Conservation (phyloP, 352 stramenopile genomes). For the Globisporangium cederbergense region DNA sequence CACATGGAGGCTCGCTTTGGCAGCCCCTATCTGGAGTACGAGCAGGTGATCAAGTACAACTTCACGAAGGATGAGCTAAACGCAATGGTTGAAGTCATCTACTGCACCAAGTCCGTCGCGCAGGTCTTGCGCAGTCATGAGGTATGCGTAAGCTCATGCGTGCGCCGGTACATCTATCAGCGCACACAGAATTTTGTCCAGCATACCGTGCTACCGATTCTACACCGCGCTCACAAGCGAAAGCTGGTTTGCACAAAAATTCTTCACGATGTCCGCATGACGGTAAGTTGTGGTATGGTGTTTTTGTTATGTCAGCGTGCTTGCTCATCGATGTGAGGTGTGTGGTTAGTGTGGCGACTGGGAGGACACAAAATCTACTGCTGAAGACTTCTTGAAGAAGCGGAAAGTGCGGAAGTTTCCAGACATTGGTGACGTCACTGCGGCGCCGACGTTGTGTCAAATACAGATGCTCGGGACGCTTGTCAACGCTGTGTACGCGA, state of each 20-base stretch:
- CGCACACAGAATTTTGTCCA: constrained; percentile 72
- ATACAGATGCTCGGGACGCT: constrained; percentile 52
- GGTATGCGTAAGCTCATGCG: constrained; percentile 28
- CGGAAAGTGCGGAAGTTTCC: constrained; percentile 43
- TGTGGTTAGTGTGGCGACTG: constrained; percentile 53
- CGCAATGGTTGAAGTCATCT: constrained; percentile 60
- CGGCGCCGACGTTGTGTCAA: constrained; percentile 33
- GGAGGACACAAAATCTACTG: constrained; percentile 32
- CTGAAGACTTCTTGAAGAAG: constrained; percentile 51
- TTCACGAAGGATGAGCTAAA: constrained; percentile 57
- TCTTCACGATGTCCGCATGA: constrained; percentile 65
- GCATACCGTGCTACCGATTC: constrained; percentile 63
- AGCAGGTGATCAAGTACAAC: constrained; percentile 69
- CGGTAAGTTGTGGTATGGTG: constrained; percentile 29
- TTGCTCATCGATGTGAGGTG: background rate
- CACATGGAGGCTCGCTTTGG: constrained; percentile 24
- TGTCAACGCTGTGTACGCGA: constrained; percentile 60
- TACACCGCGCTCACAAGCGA: constrained; percentile 85
- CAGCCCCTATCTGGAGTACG: constrained; percentile 56
- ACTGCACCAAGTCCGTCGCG: constrained; percentile 65
- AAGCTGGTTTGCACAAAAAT: constrained; percentile 59
- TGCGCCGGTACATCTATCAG: constrained; percentile 61
- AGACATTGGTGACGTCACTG: constrained; percentile 25
- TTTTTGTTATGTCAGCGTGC: background rate
- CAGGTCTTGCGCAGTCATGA: constrained; percentile 35